These are phyloP conservation scores for Glonium stellatum DNA, from an alignment of 495 filamentous ascomycete species.

Conservation along the genomic window DNA sequence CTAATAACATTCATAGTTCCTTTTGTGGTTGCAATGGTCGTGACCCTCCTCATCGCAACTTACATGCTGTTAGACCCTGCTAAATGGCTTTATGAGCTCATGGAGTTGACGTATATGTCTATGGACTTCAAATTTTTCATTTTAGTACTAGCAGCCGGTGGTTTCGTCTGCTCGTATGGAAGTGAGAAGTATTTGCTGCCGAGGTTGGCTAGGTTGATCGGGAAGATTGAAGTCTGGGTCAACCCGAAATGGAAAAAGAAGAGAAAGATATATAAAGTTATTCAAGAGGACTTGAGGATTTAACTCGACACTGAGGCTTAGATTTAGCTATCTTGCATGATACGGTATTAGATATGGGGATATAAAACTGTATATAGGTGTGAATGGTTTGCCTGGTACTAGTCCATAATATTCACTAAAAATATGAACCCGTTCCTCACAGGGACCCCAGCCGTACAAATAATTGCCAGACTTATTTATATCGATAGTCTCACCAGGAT, in stretches of 20 bases:
- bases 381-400: too few relatives aligned
- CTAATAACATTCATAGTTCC: constrained; percentile 48
- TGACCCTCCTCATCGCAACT: constrained; percentile 54
- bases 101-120: constrained; percentile 78
- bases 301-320: neutral
- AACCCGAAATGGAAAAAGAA: constrained; percentile 58
- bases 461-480: too few relatives aligned
- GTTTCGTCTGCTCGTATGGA: constrained; percentile 59
- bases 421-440: too few relatives aligned
- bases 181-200: constrained; percentile 67
- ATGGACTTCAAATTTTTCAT: constrained; percentile 64
- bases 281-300: constrained; percentile 63
- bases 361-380: too few relatives aligned
- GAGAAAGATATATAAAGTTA: constrained; percentile 79
- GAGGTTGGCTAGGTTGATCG: constrained; percentile 59
- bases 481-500: too few relatives aligned
- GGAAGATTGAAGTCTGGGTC: constrained; percentile 48
- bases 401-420: too few relatives aligned
- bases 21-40: constrained; percentile 69
- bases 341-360: too few relatives aligned
- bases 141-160: constrained; percentile 57
- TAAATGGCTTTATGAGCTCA: constrained; percentile 58
- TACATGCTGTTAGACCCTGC: constrained; percentile 76
- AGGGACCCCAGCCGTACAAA: too few relatives aligned
- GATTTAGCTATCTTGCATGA: too few relatives aligned